Percentiles rank a stretch among this genome's conserved stretches.
Conservation (phyloP, 257 asterid species). For the Penstemon newberryi region DNA sequence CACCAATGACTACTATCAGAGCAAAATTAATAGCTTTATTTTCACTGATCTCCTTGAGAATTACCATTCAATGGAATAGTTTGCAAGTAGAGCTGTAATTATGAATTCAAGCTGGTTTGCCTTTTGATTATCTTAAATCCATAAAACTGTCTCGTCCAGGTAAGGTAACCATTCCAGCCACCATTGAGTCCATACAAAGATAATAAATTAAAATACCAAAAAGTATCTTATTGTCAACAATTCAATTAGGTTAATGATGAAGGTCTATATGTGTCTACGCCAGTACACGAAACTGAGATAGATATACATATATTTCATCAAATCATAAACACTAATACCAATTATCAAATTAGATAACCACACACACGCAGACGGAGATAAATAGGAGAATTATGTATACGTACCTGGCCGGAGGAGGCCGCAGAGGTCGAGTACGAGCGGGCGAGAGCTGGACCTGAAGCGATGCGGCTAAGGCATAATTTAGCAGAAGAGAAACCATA, state of each 20-base stretch:
- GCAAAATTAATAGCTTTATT: not conserved
- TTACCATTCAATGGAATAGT: not conserved
- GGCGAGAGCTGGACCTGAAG: constrained; percentile 4
- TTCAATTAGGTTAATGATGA: no score
- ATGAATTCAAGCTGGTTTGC: not conserved
- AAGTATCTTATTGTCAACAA: not conserved
- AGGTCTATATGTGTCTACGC: no score
- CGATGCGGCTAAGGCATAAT: constrained; percentile 34
- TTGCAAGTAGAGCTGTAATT: not conserved
- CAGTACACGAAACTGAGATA: no score
- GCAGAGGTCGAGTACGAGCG: constrained; percentile 62
- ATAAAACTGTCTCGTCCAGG: not conserved
- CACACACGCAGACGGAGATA: not conserved
- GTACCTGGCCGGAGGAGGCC: constrained; percentile 53
- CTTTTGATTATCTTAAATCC: not conserved
- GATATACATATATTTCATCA: no score
- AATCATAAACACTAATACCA: not conserved
- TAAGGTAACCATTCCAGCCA: not conserved
- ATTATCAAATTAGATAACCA: not conserved
- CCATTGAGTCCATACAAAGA: not conserved
- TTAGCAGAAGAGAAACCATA: constrained; percentile 20
- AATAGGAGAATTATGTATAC: not conserved
- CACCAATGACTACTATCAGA: not conserved
- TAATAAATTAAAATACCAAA: not conserved
- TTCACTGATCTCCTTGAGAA: not conserved